Percentiles rank a stretch among this genome's conserved stretches.
These are phyloP conservation scores for Collariella sp. DNA, from an alignment of 495 filamentous ascomycete genomes.

Conservation along the genomic window DNA sequence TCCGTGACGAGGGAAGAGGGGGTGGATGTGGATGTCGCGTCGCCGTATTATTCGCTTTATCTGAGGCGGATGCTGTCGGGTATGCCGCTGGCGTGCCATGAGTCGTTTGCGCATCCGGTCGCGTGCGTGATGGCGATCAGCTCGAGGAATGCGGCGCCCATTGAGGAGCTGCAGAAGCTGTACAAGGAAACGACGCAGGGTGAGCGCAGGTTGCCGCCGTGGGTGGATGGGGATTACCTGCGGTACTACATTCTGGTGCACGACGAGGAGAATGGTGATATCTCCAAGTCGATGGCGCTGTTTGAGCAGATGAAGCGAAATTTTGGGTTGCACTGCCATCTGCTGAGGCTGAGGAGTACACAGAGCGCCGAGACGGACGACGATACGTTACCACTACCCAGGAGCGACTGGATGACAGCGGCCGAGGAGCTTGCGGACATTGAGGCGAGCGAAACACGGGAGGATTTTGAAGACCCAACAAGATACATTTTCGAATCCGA, in stretches of 20 bases:
- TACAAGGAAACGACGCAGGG: conserved; percentile 70
- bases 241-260: conserved; percentile 97
- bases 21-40: conserved; percentile 35
- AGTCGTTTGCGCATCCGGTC: conserved; percentile 90
- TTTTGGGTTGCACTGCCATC: conserved; percentile 90
- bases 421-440: conserved; percentile 73
- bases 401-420: conserved; percentile 81
- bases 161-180: conserved; percentile 73
- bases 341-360: conserved; percentile 73
- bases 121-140: conserved; percentile 95
- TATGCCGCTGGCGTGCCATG: conserved; percentile 65
- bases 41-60: conserved; percentile 71
- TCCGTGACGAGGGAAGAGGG: conserved; percentile 28
- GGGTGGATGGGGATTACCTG: conserved; percentile 81
- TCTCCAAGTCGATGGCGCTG: conserved; percentile 72
- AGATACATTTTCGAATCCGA: conserved; percentile 89
- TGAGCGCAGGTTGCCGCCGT: conserved; percentile 58
- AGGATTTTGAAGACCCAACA: conserved; percentile 61
- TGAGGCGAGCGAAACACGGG: conserved; percentile 45
- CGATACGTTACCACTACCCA: conserved; percentile 72
- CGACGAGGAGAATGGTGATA: conserved; percentile 90
- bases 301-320: conserved; percentile 98
- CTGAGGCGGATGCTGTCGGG: conserved; percentile 75
- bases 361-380: conserved; percentile 87
- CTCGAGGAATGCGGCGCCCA: conserved; percentile 68